Conservation (phyloP, 2,329 filamentous ascomycete species). For the Aspergillus puulaauensis region DNA sequence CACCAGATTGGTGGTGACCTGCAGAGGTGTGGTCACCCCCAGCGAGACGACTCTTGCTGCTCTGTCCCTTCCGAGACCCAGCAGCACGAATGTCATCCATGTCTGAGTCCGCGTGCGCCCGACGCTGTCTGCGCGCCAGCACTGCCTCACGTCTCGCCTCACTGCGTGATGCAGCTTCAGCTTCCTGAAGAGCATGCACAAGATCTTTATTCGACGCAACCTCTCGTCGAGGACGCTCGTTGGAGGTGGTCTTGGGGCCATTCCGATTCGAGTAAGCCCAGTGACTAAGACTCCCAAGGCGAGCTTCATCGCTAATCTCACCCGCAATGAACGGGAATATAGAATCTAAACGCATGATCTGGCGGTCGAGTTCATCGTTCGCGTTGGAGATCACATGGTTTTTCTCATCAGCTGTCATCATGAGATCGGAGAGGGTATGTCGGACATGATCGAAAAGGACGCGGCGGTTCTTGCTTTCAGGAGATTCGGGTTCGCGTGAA, state of each 20-base stretch:
- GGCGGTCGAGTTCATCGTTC: conserved; percentile 82
- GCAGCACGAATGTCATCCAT: conserved; percentile 63
- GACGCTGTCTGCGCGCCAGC: conserved; percentile 71
- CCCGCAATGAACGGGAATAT: conserved; percentile 82
- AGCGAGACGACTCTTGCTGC: conserved; percentile 50
- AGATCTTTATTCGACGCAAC: conserved; percentile 70
- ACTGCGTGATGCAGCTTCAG: conserved; percentile 79
- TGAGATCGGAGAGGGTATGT: conserved; percentile 76
- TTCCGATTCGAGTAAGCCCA: conserved; percentile 92
- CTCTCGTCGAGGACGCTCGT: conserved; percentile 75
- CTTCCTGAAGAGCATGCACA: conserved; percentile 71
- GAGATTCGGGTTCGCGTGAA: conserved; percentile 30
- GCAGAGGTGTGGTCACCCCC: conserved; percentile 13
- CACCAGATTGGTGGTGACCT: conserved; percentile 44
- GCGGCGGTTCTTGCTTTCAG: conserved; percentile 49
- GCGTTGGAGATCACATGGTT: conserved; percentile 94
- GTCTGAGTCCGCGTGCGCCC: conserved; percentile 74
- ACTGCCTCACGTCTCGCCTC: conserved; percentile 82
- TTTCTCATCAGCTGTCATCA: conserved; percentile 92
- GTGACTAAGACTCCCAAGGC: conserved; percentile 85
- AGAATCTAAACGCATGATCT: conserved; percentile 79
- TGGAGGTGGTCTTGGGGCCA: conserved; percentile 55
- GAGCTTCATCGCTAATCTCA: conserved; percentile 92
- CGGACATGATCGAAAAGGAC: conserved; percentile 77
- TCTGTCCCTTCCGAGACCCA: conserved; percentile 55